Percentiles rank a stretch among this genome's conserved stretches.
These are phyloP conservation scores for Fraxinus nigra DNA, from an alignment of 305 asterid species.

Conservation along the genomic window DNA sequence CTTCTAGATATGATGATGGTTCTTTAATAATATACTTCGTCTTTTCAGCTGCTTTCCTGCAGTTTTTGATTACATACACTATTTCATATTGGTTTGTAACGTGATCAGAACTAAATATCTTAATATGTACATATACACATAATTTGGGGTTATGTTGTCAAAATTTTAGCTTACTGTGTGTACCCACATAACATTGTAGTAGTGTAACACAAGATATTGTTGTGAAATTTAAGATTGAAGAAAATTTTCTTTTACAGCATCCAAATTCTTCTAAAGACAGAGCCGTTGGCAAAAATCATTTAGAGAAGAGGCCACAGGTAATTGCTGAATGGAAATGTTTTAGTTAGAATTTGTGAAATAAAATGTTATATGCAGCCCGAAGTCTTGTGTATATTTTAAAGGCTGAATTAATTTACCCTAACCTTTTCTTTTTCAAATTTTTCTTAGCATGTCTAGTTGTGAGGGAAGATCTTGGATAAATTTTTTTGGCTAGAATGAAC, in stretches of 20 bases:
- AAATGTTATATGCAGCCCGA: neutral
- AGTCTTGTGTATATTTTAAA: constrained; percentile 6
- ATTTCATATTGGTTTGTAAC: neutral
- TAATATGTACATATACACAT: neutral
- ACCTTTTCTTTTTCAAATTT: neutral
- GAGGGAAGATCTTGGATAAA: neutral
- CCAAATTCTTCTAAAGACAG: constrained; percentile 72
- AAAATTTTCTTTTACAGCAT: constrained; percentile 49
- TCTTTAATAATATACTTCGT: neutral
- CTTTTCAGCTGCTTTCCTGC: neutral
- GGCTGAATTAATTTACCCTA: neutral
- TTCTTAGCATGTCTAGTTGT: neutral
- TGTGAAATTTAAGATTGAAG: neutral
- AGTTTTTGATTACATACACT: neutral
- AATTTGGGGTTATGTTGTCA: neutral
- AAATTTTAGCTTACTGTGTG: neutral
- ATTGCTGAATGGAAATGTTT: constrained; percentile 12
- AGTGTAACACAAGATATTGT: neutral
- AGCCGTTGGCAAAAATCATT: constrained; percentile 44
- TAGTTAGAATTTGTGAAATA: constrained; percentile 8
- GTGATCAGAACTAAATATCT: neutral
- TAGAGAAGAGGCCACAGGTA: constrained; percentile 72
- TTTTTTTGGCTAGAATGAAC: neutral
- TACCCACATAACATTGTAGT: neutral
- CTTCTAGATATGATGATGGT: neutral